Evolutionary conservation across 2,329 filamentous ascomycete species (phyloP), one percentile per base, ranked within the genome.

Genomic region (Coleophoma cylindrospora): DNA sequence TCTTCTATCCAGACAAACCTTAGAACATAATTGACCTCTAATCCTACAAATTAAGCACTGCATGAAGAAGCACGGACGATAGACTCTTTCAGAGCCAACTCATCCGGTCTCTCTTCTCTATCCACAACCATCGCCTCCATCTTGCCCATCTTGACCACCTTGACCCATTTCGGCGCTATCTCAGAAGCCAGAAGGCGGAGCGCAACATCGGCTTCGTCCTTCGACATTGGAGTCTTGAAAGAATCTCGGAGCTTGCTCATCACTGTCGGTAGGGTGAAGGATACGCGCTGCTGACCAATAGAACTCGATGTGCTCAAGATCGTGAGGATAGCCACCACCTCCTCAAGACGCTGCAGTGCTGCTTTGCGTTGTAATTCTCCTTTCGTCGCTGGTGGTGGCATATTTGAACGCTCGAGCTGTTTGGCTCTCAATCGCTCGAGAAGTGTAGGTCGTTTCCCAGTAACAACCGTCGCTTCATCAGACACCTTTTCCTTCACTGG

Each of bases 401-500:
- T 47, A 53, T 70, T 57, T 54, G 71, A 61, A 64, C 78, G 64
- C 64, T 79, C 73, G 57, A 76, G 67, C 57, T 87, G 80, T 71
- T 92, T 92, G 49, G 78, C 74, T 55, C 86, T 84, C 55, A 95
- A 80, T 45, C 87, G 84, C 65, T 91, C 87, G 50, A 94, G 75
- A 21, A 95, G 79, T 48, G 80, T 81, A 71, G 86, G 83, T 46
- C 69, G 83, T 74, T 43, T 68, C 53, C 66, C 60, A 55, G 61
- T 47, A 15, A 21, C 13, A 6, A 10, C 27, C 2, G 27, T 32
- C 54, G 64, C 43, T 19, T 40, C 50, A 15, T 46, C 47, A 21
- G 46, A 12, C 13, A 64, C 56, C 22, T 68, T 66, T 47, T 64
- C 58, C 53, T 68, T 73, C 14, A 58, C 55, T 53, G 71, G 33